phyloP scores from a whole-genome alignment of 352 stramenopile species.

The Phytophthora lateralis region DNA sequence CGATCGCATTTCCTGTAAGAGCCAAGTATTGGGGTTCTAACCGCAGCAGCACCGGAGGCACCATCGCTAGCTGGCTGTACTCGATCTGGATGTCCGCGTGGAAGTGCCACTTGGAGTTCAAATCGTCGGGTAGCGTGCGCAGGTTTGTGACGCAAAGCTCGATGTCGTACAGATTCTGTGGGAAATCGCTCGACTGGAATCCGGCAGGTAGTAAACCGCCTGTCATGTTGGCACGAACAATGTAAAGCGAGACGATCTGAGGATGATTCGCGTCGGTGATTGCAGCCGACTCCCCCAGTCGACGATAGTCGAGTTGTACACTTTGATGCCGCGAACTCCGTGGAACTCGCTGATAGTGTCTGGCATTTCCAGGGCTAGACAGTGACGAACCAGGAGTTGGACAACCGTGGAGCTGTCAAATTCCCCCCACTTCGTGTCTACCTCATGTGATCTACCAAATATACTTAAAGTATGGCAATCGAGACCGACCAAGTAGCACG shows the following conservation, averaged over 20 bases:
- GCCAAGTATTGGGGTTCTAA: conserved; percentile 26
- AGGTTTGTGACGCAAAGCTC: conserved; percentile 44
- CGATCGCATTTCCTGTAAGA: conserved; percentile 29
- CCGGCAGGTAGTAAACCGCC: conserved; percentile 27
- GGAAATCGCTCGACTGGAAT: conserved; percentile 35
- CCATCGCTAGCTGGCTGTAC: conserved; percentile 10
- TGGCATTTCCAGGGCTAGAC: conserved; percentile 26
- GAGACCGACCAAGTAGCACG: conserved; percentile 35
- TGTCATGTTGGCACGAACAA: conserved; percentile 37
- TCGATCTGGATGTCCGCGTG: conserved; percentile 24
- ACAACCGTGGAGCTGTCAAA: conserved; percentile 29
- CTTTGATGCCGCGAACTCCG: conserved; percentile 19
- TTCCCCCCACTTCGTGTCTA: conserved; percentile 7
- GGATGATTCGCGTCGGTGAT: conserved; percentile 20
- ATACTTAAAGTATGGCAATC: conserved; percentile 26
- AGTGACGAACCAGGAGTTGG: conserved; percentile 38
- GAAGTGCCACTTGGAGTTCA: conserved; percentile 33
- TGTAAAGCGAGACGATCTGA: conserved; percentile 30
- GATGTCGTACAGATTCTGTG: conserved; percentile 30
- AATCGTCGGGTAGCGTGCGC: conserved; percentile 22
- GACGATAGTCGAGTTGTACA: conserved; percentile 42
- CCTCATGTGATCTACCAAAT: conserved; percentile 10
- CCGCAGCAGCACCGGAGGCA: conserved; percentile 16
- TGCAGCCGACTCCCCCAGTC: conserved; percentile 34
- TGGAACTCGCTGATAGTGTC: conserved; percentile 17